These are phyloP conservation scores for Strobilomyces echinocephalus DNA, from an alignment of 768 basidiomycete genomes.

Conservation along the genomic window DNA sequence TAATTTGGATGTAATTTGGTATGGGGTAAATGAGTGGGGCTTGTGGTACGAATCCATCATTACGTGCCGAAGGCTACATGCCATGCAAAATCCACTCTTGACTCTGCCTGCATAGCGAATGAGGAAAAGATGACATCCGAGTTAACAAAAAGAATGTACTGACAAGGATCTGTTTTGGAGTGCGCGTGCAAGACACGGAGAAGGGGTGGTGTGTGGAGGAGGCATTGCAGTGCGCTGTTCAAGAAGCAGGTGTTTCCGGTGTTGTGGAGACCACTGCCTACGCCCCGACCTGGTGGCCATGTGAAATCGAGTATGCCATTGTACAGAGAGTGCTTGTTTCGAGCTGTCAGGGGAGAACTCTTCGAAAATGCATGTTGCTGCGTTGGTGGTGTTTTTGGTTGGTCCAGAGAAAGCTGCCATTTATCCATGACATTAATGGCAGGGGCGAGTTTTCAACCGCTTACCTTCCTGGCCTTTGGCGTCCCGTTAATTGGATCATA, in stretches of 20 bases:
- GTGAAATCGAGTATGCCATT: constrained; percentile 52
- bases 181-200: constrained; percentile 56
- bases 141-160: constrained; percentile 27
- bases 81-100: constrained; percentile 67
- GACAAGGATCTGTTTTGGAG: constrained; percentile 51
- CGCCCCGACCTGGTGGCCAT: constrained; percentile 50
- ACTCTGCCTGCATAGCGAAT: constrained; percentile 35
- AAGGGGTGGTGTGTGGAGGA: constrained; percentile 88
- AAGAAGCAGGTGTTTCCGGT: constrained; percentile 94
- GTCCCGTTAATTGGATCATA: constrained; percentile 78
- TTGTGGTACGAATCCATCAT: constrained; percentile 49
- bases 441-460: constrained; percentile 13
- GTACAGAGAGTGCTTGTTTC: constrained; percentile 41
- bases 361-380: constrained; percentile 29
- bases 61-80: constrained; percentile 61
- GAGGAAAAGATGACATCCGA: constrained; percentile 3
- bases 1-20: constrained; percentile 59
- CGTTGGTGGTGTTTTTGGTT: constrained; percentile 22
- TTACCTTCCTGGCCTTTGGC: constrained; percentile 51
- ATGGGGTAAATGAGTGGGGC: constrained; percentile 55
- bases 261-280: constrained; percentile 72
- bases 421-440: constrained; percentile 1
- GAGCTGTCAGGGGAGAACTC: constrained; percentile 17
- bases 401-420: constrained; percentile 15
- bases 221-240: constrained; percentile 90